Evolutionary conservation across 305 asterid species (phyloP), one percentile per base, ranked within the genome.

Genomic region (Withania somnifera): DNA sequence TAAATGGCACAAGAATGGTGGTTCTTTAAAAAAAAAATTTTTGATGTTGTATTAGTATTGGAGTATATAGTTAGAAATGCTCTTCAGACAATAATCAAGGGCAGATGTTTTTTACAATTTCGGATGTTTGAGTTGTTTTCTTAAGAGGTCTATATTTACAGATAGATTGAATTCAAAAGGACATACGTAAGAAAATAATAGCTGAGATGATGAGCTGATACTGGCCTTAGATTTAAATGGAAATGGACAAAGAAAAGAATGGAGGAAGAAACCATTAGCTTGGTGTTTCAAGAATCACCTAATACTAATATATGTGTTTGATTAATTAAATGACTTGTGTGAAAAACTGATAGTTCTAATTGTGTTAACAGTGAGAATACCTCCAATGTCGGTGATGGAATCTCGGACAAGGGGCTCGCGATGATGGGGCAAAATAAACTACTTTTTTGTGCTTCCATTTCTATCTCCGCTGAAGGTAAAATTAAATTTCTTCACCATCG

Each of bases 401-500:
- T 85, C 84, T 22, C 88, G 6, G 92, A 84, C n/a, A 93, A 88
- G 61, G 90, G 87, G 42, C 67, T 88, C 57, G 67, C 91, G 34
- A 91, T 87, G 77, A 83, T 89, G 79, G 98, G 90, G 54, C 88
- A 88, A 56, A 73, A 47, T 73, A 92, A 86, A 85, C 84, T 89
- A 85, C 89, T 91, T 15, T 91, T 91, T 80, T 90, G 97, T 52
- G 90, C 97, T 80, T 90, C 98, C 83, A 89, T 93, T 80, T 88
- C 95, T 80, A 84, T 95, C 78, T 89, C 98, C 19, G 84, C 94
- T 22, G 93, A 91, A 84, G 98, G 98, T 95, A 86, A 82, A 61
- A 24, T 11, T 40, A 78, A 54, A 22, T 32, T 40, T 56, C 61
- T 34, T 51, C 9, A 38, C 24, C 45, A 9, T 67, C 47, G 19